phyloP scores from a whole-genome alignment of 441 rosid species.

The Populus trichocarpa region DNA sequence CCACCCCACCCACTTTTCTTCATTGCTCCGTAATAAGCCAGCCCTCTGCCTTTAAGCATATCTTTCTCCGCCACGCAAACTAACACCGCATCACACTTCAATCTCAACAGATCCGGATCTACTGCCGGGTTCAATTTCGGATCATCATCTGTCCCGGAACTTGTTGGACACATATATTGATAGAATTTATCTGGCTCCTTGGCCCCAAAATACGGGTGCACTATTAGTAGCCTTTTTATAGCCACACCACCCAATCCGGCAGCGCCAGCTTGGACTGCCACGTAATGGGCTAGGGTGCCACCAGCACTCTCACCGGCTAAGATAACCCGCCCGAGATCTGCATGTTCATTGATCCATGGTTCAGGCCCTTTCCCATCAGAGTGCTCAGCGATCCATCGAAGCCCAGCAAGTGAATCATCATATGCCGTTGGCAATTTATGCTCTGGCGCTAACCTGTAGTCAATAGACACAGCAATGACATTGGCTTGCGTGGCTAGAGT shows the following conservation, averaged over 20 bases:
- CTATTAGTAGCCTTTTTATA: constrained; percentile 22
- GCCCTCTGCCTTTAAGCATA: constrained; percentile 25
- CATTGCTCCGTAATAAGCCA: constrained; percentile 26
- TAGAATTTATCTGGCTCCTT: constrained; percentile 23
- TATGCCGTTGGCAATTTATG: constrained; percentile 29
- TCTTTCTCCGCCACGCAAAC: constrained; percentile 43
- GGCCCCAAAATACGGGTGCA: constrained; percentile 39
- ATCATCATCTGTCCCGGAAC: constrained; percentile 31
- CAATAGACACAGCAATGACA: constrained; percentile 22
- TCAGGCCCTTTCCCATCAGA: constrained; percentile 26
- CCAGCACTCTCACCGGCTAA: constrained; percentile 44
- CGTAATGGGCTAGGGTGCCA: constrained; percentile 36
- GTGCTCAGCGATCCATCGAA: constrained; percentile 30
- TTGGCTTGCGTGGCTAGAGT: constrained; percentile 17
- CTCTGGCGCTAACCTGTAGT: constrained; percentile 35
- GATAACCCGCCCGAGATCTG: constrained; percentile 27
- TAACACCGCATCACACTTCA: constrained; percentile 26
- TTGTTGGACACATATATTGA: constrained; percentile 28
- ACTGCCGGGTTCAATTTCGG: constrained; percentile 34
- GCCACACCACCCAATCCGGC: constrained; percentile 11
- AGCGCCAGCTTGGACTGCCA: constrained; percentile 31
- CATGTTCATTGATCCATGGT: constrained; percentile 28
- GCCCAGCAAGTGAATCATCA: constrained; percentile 32
- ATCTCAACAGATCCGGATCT: constrained; percentile 29
- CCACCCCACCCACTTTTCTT: constrained; percentile 28